Evolutionary conservation across 495 filamentous ascomycete species (phyloP).

Genomic region (Patellaria atrata): DNA sequence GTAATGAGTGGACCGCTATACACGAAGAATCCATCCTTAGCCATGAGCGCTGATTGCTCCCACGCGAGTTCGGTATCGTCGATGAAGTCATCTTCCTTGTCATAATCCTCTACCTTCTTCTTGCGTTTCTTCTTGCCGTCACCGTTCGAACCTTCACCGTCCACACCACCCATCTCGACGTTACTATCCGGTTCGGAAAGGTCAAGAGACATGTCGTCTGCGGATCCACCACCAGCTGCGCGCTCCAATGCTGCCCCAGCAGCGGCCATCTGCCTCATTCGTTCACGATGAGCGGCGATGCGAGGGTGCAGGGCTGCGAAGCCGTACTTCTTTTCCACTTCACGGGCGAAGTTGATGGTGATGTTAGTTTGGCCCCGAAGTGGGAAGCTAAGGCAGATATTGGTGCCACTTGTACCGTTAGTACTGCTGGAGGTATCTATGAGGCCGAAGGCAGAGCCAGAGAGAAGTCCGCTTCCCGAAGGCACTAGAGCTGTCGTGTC

Average conservation of each 20-base stretch:
- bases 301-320: constrained; percentile 88
- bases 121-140: constrained; percentile 52
- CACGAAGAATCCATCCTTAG: constrained; percentile 51
- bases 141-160: constrained; percentile 34
- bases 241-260: constrained; percentile 70
- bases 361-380: constrained; percentile 68
- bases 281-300: constrained; percentile 68
- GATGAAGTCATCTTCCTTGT: constrained; percentile 92
- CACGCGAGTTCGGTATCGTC: constrained; percentile 92
- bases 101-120: constrained; percentile 89
- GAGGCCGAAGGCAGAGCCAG: constrained; percentile 43
- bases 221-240: constrained; percentile 41
- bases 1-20: constrained; percentile 39
- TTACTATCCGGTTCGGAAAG: constrained; percentile 44
- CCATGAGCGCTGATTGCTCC: constrained; percentile 89
- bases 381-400: constrained; percentile 70
- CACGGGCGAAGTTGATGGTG: constrained; percentile 85
- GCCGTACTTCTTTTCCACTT: constrained; percentile 87
- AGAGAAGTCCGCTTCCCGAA: constrained; percentile 53
- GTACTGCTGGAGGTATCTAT: constrained; percentile 25
- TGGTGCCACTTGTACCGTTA: constrained; percentile 48
- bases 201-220: constrained; percentile 43
- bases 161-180: constrained; percentile 53
- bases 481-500: constrained; percentile 41
- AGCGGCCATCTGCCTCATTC: constrained; percentile 67